Conservation (phyloP, 768 basidiomycete species). For the Lactarius psammicola region DNA sequence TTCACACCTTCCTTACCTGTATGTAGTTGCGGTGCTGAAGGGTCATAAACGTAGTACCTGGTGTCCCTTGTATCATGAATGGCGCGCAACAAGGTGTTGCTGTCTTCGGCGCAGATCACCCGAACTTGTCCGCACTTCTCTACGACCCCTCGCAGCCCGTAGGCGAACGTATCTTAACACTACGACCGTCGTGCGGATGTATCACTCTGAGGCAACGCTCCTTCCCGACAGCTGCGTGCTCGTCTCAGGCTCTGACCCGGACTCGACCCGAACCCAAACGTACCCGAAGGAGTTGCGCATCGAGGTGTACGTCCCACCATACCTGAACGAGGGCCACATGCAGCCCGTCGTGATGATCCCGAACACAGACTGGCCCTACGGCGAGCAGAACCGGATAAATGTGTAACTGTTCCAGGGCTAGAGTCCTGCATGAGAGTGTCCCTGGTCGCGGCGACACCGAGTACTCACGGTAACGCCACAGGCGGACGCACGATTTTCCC, state of each 20-base stretch:
- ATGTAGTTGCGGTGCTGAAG: slow-evolving; percentile 28
- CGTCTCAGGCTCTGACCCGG: slow-evolving; percentile 75
- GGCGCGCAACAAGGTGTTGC: slow-evolving; percentile 69
- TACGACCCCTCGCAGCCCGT: slow-evolving; percentile 66
- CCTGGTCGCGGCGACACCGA: slow-evolving; percentile 72
- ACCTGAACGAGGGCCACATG: slow-evolving; percentile 50
- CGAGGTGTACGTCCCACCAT: too few species aligned
- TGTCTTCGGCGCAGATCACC: slow-evolving; percentile 64
- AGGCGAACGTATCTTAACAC: slow-evolving; percentile 58
- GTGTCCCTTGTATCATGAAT: slow-evolving; percentile 62
- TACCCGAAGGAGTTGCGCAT: slow-evolving; percentile 78
- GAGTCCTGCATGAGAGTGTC: slow-evolving; percentile 56
- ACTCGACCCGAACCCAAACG: slow-evolving; percentile 49
- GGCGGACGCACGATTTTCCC: slow-evolving; percentile 72
- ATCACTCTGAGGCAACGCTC: slow-evolving; percentile 74
- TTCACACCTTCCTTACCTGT: slow-evolving; percentile 25
- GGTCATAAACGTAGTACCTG: slow-evolving; percentile 38
- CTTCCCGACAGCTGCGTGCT: slow-evolving; percentile 74
- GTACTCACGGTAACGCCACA: slow-evolving; percentile 77
- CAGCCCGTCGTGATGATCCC: slow-evolving; percentile 63
- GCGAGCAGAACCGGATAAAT: slow-evolving; percentile 50
- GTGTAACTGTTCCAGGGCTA: slow-evolving; percentile 44
- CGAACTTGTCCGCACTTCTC: slow-evolving; percentile 64
- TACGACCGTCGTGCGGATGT: slow-evolving; percentile 75
- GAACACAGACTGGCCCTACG: slow-evolving; percentile 62